A percentile compares a stretch with the other conserved stretches of the same genome.
phyloP scores from a whole-genome alignment of 352 stramenopile genomes.

The Phytophthora litchii region DNA sequence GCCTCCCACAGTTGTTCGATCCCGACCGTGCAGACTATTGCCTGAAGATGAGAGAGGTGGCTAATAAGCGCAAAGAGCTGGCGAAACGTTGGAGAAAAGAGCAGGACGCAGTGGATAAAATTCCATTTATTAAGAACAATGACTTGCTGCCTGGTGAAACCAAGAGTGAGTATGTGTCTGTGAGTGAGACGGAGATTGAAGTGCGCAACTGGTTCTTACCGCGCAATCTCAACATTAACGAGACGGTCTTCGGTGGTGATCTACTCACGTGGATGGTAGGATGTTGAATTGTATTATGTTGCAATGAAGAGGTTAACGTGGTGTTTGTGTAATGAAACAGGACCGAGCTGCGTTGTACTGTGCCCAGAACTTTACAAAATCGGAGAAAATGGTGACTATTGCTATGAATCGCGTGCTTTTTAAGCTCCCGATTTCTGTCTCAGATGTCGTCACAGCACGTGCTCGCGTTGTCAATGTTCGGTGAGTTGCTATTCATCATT shows the following conservation, averaged over 20 bases:
- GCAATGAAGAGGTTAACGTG: not conserved
- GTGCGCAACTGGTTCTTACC: slow-evolving; percentile 76
- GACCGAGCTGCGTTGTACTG: slow-evolving; percentile 73
- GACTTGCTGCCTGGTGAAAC: slow-evolving; percentile 42
- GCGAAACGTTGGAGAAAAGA: slow-evolving; percentile 46
- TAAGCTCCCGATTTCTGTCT: slow-evolving; percentile 62
- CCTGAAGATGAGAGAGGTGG: slow-evolving; percentile 46
- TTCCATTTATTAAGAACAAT: slow-evolving; percentile 39
- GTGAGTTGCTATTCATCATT: slow-evolving; percentile 32
- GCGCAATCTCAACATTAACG: slow-evolving; percentile 72
- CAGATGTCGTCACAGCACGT: slow-evolving; percentile 66
- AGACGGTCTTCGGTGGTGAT: slow-evolving; percentile 74
- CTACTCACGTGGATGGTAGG: slow-evolving; percentile 65
- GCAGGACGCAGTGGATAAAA: slow-evolving; percentile 50
- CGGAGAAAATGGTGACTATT: slow-evolving; percentile 78
- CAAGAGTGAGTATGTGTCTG: slow-evolving; percentile 48
- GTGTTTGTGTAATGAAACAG: slow-evolving; percentile 24
- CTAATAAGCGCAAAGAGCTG: slow-evolving; percentile 46
- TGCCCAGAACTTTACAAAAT: slow-evolving; percentile 74
- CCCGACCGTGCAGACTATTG: slow-evolving; percentile 45
- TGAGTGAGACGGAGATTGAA: slow-evolving; percentile 70
- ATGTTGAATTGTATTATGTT: not conserved
- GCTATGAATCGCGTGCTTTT: slow-evolving; percentile 80
- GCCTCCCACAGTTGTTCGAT: slow-evolving; percentile 53
- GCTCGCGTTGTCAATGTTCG: slow-evolving; percentile 68